These are phyloP conservation scores for Chrysanthemum makinoi DNA, from an alignment of 129 eudicot genomes.

Conservation along the genomic window DNA sequence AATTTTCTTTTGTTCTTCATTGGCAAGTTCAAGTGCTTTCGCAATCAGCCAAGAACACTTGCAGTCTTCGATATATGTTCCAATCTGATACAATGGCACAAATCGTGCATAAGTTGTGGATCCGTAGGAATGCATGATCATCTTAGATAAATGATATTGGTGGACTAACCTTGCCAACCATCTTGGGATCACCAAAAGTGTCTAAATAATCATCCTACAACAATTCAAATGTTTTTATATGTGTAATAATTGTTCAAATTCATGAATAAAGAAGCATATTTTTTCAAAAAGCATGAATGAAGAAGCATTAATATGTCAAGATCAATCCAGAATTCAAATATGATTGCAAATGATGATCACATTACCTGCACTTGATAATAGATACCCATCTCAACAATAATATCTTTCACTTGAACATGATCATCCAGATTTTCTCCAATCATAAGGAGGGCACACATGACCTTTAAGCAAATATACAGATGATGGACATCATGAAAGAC, in stretches of 20 bases:
- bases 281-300: too few species aligned
- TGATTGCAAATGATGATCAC: constrained; percentile 3
- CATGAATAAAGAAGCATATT: too few species aligned
- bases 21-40: constrained; percentile 58
- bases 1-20: constrained; percentile 29
- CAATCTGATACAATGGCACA: constrained; percentile 40
- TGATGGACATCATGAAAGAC: not conserved
- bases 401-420: constrained; percentile 29
- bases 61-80: constrained; percentile 69
- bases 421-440: constrained; percentile 65
- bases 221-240: not conserved
- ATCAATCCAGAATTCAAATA: too few species aligned
- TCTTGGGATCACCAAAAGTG: constrained; percentile 70
- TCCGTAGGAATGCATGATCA: too few species aligned
- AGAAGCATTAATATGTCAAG: too few species aligned
- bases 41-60: constrained; percentile 80
- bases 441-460: constrained; percentile 74
- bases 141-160: not conserved
- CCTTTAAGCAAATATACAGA: constrained; percentile 32
- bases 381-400: constrained; percentile 70
- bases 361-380: constrained; percentile 80
- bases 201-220: constrained; percentile 73
- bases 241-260: not conserved
- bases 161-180: constrained; percentile 68
- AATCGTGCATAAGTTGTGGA: not conserved